Evolutionary conservation across 2,329 filamentous ascomycete species (phyloP), one percentile per base, ranked within the genome.

Genomic region (Botrytis deweyae): DNA sequence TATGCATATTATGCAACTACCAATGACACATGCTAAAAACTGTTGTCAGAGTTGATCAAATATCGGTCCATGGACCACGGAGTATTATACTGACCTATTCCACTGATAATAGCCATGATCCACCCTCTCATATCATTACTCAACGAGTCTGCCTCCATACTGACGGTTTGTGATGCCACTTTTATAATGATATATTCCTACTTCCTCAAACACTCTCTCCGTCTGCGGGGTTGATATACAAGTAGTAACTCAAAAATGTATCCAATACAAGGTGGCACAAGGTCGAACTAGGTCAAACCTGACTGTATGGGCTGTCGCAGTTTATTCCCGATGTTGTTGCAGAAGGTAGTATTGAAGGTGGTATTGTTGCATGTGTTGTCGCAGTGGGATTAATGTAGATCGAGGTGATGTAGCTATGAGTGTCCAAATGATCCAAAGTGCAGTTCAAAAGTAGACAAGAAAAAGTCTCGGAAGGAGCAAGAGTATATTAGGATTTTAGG

Each of bases 91-190:
- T 74, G 79, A 91, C 89, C 89, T 76, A 90, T 83, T 72, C 94
- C 90, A 80, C 94, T 97, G 83, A 95, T 93, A 77, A 94, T 86
- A 80, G 88, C 91, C 92, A 98, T 93, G 78, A 98, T 91, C 95
- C 95, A 98, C 80, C 96, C 95, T 76, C 94, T 90, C 76, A 91
- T 91, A 85, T 98, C 95, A 85, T 95, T 96, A 81, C 90, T 87
- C 77, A 92, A 73, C 2, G 52, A 68, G 1, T 73, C 29, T 58
- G 65, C 62, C 66, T 77, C 76, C 77, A 78, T 78, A 55, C 76
- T 71, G 18, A 70, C 22, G 16, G 33, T 38, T 18, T 40, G 62
- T 42, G 40, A 33, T 42, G 40, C 49, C 65, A 67, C 36, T 36
- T 62, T 4, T 42, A 16, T 22, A 5, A 42, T 22, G 66, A 68